phyloP scores from a whole-genome alignment of 1,139 yeast species.

The Entelexis paramagnoliae region DNA sequence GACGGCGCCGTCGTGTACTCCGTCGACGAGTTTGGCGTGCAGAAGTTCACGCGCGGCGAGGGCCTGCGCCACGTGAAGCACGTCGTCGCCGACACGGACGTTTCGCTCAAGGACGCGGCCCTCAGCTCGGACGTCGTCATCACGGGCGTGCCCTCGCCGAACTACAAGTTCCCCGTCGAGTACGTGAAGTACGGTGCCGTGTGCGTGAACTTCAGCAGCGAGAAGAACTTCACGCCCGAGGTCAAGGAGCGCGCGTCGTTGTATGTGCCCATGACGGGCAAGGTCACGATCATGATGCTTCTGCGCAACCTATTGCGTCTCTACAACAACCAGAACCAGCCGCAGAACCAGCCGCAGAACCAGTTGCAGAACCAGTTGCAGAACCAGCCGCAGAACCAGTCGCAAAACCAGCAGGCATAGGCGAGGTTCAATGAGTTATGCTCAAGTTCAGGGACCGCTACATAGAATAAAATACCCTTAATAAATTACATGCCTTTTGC shows the following conservation, averaged over 20 bases:
- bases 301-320: conserved; percentile 76
- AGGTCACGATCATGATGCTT: conserved; percentile 90
- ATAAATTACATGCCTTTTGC: background rate
- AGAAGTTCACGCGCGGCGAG: conserved; percentile 87
- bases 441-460: background rate
- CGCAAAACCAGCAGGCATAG: background rate
- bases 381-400: too few relatives aligned
- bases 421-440: too few relatives aligned
- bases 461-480: background rate
- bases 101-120: conserved; percentile 52
- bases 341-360: background rate
- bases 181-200: conserved; percentile 78
- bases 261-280: conserved; percentile 91
- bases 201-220: conserved; percentile 80
- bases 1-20: conserved; percentile 97
- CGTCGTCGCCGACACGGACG: conserved; percentile 53
- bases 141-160: conserved; percentile 84
- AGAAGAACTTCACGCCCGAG: conserved; percentile 69
- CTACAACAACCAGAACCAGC: conserved; percentile 44
- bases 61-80: conserved; percentile 76
- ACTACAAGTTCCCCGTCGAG: conserved; percentile 77
- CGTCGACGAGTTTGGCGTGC: conserved; percentile 76
- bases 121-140: conserved; percentile 78
- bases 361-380: too few relatives aligned
- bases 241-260: conserved; percentile 79